These are phyloP conservation scores for Chytriomyces hyalinus DNA, from an alignment of 192 early-diverging fungal species.

Conservation along the genomic window DNA sequence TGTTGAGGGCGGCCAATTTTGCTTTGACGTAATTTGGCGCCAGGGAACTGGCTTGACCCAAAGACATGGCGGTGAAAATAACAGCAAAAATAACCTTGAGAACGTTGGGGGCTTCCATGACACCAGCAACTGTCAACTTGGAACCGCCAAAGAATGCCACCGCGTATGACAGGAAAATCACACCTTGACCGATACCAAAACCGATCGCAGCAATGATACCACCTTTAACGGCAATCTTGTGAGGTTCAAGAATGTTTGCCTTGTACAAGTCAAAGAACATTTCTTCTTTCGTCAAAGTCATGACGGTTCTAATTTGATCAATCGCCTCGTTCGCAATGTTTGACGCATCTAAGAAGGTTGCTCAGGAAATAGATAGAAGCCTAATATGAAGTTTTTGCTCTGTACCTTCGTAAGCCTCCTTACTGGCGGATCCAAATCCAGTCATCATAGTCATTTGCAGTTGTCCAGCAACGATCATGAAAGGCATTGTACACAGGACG, in stretches of 20 bases:
- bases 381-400: background rate
- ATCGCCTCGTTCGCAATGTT: constrained; percentile 85
- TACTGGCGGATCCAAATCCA: constrained; percentile 66
- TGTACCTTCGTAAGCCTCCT: constrained; percentile 65
- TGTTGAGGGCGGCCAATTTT: constrained; percentile 74
- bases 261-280: constrained; percentile 72
- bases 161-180: constrained; percentile 75
- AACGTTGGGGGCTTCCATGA: constrained; percentile 53
- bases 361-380: too few species aligned
- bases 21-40: constrained; percentile 80
- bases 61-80: constrained; percentile 74
- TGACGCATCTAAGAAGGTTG: constrained; percentile 42
- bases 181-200: constrained; percentile 74
- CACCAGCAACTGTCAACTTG: constrained; percentile 57
- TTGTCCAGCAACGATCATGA: constrained; percentile 69
- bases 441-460: constrained; percentile 64
- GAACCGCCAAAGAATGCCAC: constrained; percentile 88
- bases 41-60: constrained; percentile 77
- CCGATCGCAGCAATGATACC: constrained; percentile 72
- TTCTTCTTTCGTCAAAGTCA: constrained; percentile 71
- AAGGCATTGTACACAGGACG: constrained; percentile 69
- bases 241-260: constrained; percentile 67
- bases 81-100: constrained; percentile 54
- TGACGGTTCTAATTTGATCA: constrained; percentile 82
- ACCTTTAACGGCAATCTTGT: constrained; percentile 68